Evolutionary conservation across 345 rosid genomes (phyloP), one percentile per base, ranked within the genome.

Genomic region (Populus alba): DNA sequence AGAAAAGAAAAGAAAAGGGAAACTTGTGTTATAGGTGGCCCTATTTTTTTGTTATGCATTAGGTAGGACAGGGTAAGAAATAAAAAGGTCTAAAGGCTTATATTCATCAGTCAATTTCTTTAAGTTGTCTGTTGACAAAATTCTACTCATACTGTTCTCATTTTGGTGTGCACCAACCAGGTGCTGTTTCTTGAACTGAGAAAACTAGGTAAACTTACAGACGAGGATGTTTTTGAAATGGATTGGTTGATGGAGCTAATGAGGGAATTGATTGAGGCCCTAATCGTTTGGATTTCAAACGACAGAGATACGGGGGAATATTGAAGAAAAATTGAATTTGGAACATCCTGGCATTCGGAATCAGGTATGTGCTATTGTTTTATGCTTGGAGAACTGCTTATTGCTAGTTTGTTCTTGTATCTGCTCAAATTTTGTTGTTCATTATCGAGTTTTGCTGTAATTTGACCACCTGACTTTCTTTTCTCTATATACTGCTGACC

Each of bases 131-230:
- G 57, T 3, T 43, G 45, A 45, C 43, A n/a, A 8, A 62, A 53
- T 68, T n/a, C 37, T 49, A 7, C 55, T 53, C 17, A 9, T 65
- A 51, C 35, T 12, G 20, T 63, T 15, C 49, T 55, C 25, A 33
- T 68, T 75, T 65, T 74, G 57, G 73, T 72, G 22, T 75, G 49
- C 71, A 59, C 45, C 83, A 47, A 70, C 75, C 87, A 91, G 94
- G 82, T 83, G 53, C 65, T 91, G 35, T 91, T 89, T 81, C 75
- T 83, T 69, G 92, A 91, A 68, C 77, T 91, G 69, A 83, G 88
- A 80, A 82, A 87, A 77, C 65, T 88, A 75, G 81, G 83, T 68
- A 75, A 83, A 77, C 84, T 79, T 74, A 79, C 83, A 25, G 83
- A 86, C 72, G 85, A 86, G 41, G 75, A 82, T 70, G 77, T 75